Evolutionary conservation across 1,284 basidiomycete species (phyloP), one percentile per base, ranked within the genome.

Genomic region (Cryptococcus maquisensis): DNA sequence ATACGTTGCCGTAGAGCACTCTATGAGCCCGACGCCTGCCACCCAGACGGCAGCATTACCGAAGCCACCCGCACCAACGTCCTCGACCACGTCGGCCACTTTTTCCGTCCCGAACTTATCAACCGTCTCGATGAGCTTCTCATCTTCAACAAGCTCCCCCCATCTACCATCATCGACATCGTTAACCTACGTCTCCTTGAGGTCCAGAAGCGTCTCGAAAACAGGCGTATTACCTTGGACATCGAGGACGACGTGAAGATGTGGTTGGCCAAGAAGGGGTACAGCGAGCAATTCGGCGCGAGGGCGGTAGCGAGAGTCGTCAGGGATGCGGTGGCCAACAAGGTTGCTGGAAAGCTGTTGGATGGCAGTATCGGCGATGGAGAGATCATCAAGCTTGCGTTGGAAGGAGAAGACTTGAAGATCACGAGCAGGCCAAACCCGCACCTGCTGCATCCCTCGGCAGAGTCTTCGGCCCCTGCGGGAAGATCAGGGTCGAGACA

Each of bases 101-200:
- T 86, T 74, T 95, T 94, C 81, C 86, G 90, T 16, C 93, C 93
- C 0, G 93, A 97, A 74, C 81, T 97, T 1, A 81, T 93, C 54
- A 94, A 95, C 72, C 85, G 91, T 12, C 81, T 95, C 51, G 91
- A 95, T 72, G 86, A 89, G 12, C 86, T 88, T 71, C 79, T 88
- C 23, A 87, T 94, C 15, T 95, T 96, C 80, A 93, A 94, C 79
- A 91, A 90, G 66, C 83, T 94, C 12, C 86, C 88, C 2, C 81
- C 81, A 13, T 71, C 77, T 21, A 84, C 86, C 7, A 89, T 96
- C 57, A 77, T 88, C 15, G 76, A 86, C 50, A 87, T 97, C 36
- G 90, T 94, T 32, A 78, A 79, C 16, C 79, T 95, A 3, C 84
- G 90, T 12, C 79, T 94, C 7, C 74, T 78, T 6, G 90, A 94